phyloP scores from a whole-genome alignment of 305 asterid species.

The Plantago coronopus region DNA sequence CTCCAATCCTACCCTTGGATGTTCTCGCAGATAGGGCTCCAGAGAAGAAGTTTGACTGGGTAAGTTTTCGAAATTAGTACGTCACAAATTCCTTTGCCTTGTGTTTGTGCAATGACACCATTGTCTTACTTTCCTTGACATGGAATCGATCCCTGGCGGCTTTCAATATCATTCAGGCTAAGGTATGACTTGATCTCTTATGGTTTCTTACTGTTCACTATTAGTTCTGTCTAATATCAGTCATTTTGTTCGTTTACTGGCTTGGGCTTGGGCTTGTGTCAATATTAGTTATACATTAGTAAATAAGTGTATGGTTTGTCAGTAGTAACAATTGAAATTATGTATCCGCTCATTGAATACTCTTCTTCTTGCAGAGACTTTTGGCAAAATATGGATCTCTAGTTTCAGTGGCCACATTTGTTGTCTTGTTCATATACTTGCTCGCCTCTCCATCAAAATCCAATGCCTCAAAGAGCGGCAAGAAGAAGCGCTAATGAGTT shows the following conservation, averaged over 20 bases:
- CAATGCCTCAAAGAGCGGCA: constrained; percentile 59
- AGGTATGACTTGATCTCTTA: constrained; percentile 45
- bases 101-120: neutral
- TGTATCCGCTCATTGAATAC: neutral
- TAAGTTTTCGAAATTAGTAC: constrained; percentile 33
- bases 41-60: constrained; percentile 76
- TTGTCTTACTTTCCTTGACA: constrained; percentile 17
- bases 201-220: neutral
- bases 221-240: neutral
- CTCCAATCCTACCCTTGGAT: constrained; percentile 78
- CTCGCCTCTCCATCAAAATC: constrained; percentile 84
- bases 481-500: constrained; percentile 74
- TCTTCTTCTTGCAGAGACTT: constrained; percentile 47
- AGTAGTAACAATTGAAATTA: neutral
- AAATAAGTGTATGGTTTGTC: neutral
- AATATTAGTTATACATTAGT: neutral
- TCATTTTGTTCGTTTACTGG: neutral
- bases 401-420: constrained; percentile 58
- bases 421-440: constrained; percentile 65
- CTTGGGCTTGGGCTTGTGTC: neutral
- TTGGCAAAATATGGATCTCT: constrained; percentile 79
- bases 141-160: constrained; percentile 38
- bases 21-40: constrained; percentile 82
- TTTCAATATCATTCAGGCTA: constrained; percentile 56
- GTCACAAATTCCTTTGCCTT: constrained; percentile 8